A percentile compares a stretch with the other conserved stretches of the same genome.
These are phyloP conservation scores for Neoscytalidium dimidiatum DNA, from an alignment of 2,329 filamentous ascomycete genomes.

Conservation along the genomic window DNA sequence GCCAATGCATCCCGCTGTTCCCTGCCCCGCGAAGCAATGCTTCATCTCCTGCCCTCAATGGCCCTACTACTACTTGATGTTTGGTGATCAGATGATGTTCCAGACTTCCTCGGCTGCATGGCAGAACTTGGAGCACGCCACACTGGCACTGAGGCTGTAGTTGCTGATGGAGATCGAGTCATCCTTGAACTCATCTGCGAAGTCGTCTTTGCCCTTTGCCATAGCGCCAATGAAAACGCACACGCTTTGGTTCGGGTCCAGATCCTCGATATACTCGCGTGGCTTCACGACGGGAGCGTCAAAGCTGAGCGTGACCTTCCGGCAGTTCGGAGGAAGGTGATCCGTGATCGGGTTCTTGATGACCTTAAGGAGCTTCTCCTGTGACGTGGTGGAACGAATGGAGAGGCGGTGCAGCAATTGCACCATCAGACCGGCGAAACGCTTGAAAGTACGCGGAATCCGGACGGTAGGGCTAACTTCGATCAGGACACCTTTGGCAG, in stretches of 20 bases:
- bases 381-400: constrained; percentile 93
- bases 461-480: constrained; percentile 98
- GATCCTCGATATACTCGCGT: constrained; percentile 80
- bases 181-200: constrained; percentile 91
- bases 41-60: constrained; percentile 1
- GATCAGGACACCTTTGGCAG: constrained; percentile 94
- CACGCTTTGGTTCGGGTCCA: constrained; percentile 84
- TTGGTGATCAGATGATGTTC: constrained; percentile 73
- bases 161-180: constrained; percentile 99
- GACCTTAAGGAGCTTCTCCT: constrained; percentile 95
- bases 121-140: constrained; percentile 99
- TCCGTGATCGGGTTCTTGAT: constrained; percentile 98
- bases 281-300: constrained; percentile 86
- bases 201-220: constrained; percentile 95
- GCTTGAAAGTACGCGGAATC: constrained; percentile 97
- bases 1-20: constrained; percentile 28
- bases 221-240: constrained; percentile 98
- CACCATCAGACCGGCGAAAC: constrained; percentile 97
- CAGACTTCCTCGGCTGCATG: constrained; percentile 96
- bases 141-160: constrained; percentile 94
- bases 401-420: constrained; percentile 94
- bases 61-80: neutral
- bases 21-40: constrained; percentile 18
- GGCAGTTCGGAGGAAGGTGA: constrained; percentile 93
- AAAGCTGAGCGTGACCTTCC: constrained; percentile 95